Evolutionary conservation across 495 filamentous ascomycete species (phyloP), one percentile per base, ranked within the genome.

Genomic region (Sabuloglossum arenarium): DNA sequence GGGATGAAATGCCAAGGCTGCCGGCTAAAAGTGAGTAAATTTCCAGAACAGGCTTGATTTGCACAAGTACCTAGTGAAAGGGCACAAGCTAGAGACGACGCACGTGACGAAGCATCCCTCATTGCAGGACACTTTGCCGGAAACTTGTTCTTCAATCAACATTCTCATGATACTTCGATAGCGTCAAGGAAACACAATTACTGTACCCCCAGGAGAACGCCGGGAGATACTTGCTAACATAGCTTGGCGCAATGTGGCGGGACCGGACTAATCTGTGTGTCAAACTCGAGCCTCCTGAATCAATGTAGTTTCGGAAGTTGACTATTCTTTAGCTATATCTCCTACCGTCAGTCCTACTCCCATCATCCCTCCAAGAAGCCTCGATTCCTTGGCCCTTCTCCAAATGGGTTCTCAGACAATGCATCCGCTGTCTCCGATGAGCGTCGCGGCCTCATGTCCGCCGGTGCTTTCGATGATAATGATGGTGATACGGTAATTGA

Each of bases 331-430:
- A 96, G 91, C 65, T 98, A 89, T 69, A 93, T 98, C 66, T 96
- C 91, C 64, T 98, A 97, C 73, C 88, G 91, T 57, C 91, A 97
- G 71, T 96, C 90, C 58, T 96, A 96, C 68, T 79, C 88, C 60
- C 91, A 97, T 70, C 88, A 94, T 65, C 91, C 90, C 50, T 75
- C 85, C 52, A 88, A 93, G 71, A 87, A 85, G 68, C 76, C 81
- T 56, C 79, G 79, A 54, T 85, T 84, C 70, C 71, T 74, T 56
- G 73, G 75, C 27, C 67, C 79, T 34, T 66, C 69, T 43, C 72
- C 75, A 65, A 87, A 88, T 78, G 84, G 83, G 71, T 87, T 86
- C 72, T 75, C 79, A 63, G 81, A 73, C 67, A 63, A 67, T 60
- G 68, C 65, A 61, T 75, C 74, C 55, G 75, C 84, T 16, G 34